These are phyloP conservation scores for Diversispora eburnea DNA, from an alignment of 192 early-diverging fungal species.

Conservation along the genomic window DNA sequence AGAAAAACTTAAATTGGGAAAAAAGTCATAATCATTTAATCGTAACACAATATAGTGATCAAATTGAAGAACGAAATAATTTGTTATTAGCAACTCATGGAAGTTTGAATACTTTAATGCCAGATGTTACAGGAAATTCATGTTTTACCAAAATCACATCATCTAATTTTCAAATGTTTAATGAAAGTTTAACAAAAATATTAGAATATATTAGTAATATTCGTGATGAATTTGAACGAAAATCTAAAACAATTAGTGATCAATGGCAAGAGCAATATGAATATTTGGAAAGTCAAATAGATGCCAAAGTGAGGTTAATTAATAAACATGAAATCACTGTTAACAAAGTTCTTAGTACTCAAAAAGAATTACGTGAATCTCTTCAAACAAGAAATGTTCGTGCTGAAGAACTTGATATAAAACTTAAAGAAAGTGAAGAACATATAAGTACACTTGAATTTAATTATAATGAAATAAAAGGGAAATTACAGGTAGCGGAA, in stretches of 20 bases:
- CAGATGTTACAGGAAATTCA: slow-evolving; percentile 35
- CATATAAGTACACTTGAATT: slow-evolving; percentile 33
- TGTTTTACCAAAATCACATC: slow-evolving; percentile 38
- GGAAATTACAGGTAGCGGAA: slow-evolving; percentile 34
- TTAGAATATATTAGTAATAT: slow-evolving; percentile 39
- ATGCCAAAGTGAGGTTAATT: slow-evolving; percentile 36
- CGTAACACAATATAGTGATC: slow-evolving; percentile 29
- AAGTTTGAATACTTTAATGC: slow-evolving; percentile 39
- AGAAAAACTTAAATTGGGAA: slow-evolving; percentile 23
- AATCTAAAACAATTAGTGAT: slow-evolving; percentile 38
- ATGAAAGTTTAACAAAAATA: slow-evolving; percentile 35
- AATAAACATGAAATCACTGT: slow-evolving; percentile 35
- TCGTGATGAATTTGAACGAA: slow-evolving; percentile 37
- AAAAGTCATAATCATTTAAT: slow-evolving; percentile 19
- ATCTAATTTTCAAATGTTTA: slow-evolving; percentile 38
- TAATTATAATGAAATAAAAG: slow-evolving; percentile 33
- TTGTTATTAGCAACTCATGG: slow-evolving; percentile 38
- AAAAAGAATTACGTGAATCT: slow-evolving; percentile 37
- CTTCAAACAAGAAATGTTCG: slow-evolving; percentile 28
- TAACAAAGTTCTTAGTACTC: slow-evolving; percentile 29
- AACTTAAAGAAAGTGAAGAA: slow-evolving; percentile 35
- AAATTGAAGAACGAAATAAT: slow-evolving; percentile 41
- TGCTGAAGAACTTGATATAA: slow-evolving; percentile 32
- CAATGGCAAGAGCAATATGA: slow-evolving; percentile 35
- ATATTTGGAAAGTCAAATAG: slow-evolving; percentile 38